Evolutionary conservation across 345 rosid species (phyloP).

Genomic region (Citrus sinensis): DNA sequence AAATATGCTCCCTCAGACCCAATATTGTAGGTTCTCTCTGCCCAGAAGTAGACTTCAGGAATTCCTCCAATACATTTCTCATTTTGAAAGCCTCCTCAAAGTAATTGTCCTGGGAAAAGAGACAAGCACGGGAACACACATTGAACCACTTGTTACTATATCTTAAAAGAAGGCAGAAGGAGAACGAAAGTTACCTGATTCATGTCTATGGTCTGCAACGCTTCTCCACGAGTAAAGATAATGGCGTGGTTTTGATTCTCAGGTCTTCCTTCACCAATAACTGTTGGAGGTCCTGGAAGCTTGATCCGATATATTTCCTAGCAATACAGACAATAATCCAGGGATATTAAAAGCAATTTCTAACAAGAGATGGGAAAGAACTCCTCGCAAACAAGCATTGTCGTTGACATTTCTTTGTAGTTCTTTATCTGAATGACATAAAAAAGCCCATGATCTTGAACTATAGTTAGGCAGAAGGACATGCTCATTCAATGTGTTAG

Average conservation of each 20-base stretch:
- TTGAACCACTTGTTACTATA: slow-evolving; percentile 1
- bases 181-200: slow-evolving; percentile 57
- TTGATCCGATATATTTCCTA: slow-evolving; percentile 96
- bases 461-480: not conserved
- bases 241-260: slow-evolving; percentile 99
- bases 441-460: not conserved
- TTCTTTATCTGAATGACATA: not conserved
- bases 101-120: slow-evolving; percentile 74
- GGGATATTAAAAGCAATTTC: not conserved
- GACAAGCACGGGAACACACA: slow-evolving; percentile 14
- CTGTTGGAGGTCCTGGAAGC: slow-evolving; percentile 92
- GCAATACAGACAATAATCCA: slow-evolving; percentile 11
- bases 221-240: slow-evolving; percentile 97
- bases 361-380: not conserved
- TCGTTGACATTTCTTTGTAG: not conserved
- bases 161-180: slow-evolving; percentile 3
- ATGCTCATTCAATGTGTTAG: not conserved
- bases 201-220: slow-evolving; percentile 98
- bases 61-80: slow-evolving; percentile 91
- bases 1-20: slow-evolving; percentile 94
- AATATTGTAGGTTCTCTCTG: slow-evolving; percentile 73
- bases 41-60: slow-evolving; percentile 44
- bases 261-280: slow-evolving; percentile 96
- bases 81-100: slow-evolving; percentile 98
- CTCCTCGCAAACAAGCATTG: not conserved